Evolutionary conservation across 2,329 filamentous ascomycete species (phyloP).

Genomic region (Curvularia verruculosa): DNA sequence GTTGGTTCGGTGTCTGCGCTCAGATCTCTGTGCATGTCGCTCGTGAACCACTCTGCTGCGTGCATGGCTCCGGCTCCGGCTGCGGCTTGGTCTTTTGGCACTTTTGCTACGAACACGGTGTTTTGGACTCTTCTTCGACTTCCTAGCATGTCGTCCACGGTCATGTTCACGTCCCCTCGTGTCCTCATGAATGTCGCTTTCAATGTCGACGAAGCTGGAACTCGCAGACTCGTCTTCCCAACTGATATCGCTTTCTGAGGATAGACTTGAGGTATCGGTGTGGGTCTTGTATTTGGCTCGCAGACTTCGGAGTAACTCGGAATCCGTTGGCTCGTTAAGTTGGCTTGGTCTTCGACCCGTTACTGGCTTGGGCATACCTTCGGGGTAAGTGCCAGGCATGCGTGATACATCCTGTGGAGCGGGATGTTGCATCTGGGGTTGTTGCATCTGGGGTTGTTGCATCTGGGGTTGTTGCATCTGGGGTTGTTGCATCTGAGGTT

Average conservation of each 20-base stretch:
- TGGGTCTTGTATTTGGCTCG: conserved; percentile 23
- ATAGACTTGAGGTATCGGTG: conserved; percentile 15
- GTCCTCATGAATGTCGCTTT: conserved; percentile 26
- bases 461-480: conserved; percentile 18
- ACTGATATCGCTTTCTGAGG: conserved; percentile 24
- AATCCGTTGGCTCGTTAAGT: conserved; percentile 13
- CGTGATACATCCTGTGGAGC: neutral
- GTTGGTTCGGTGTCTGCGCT: conserved; percentile 19
- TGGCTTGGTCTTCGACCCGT: conserved; percentile 15
- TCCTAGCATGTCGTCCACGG: conserved; percentile 19
- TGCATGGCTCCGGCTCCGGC: conserved; percentile 18
- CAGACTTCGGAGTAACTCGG: conserved; percentile 19
- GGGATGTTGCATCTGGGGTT: conserved; percentile 11
- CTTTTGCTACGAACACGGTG: conserved; percentile 19
- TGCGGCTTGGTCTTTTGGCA: conserved; percentile 16
- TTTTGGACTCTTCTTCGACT: conserved; percentile 16
- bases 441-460: conserved; percentile 17
- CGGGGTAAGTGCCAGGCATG: conserved; percentile 30
- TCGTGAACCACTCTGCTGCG: conserved; percentile 13
- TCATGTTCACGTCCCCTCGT: conserved; percentile 21
- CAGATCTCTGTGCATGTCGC: conserved; percentile 13
- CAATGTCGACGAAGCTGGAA: conserved; percentile 25
- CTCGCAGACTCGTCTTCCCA: conserved; percentile 25
- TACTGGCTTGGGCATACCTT: conserved; percentile 2
- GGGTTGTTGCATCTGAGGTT: conserved; percentile 14